Base-by-base conservation (phyloP, 805 yeast genomes). In the Saccharomycodes ludwigii region DNA sequence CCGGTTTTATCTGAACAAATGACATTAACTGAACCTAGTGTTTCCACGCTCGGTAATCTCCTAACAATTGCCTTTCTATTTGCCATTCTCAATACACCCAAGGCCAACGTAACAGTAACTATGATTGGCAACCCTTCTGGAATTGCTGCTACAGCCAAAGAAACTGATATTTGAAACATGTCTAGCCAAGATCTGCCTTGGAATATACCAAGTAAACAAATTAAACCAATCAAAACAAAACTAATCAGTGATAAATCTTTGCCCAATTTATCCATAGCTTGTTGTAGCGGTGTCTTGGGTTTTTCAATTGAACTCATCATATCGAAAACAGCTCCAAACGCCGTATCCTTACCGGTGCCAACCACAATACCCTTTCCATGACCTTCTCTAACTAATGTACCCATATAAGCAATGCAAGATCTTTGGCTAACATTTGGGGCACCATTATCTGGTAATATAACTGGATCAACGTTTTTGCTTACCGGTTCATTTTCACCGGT, bases 41-140 rank as follows among this genome's bases (percentile, higher is more conserved):
- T 86, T 57, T 86, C 96, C 18, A 91, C 98, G 44, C 91, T 76
- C 12, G 98, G 97, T 40, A 91, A 63, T 44, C 96, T 72, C 49
- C 86, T 80, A 32, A 91, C 95, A 50, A 91, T 91, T 3, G 97
- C 98, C 47, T 79, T 81, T 44, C 85, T 77, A 32, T 73, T 74
- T 5, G 98, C 96, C 98, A 91, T 91, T 59, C 97, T 69, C 43
- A 91, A 64, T 27, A 91, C 98, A 30, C 98, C 98, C 15, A 91
- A 64, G 1, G 98, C 99, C 40, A 91, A 64, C 0, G 98, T 91
- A 7, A 91, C 98, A 5, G 99, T 88, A 24, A 91, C 98, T 53
- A 91, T 91, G 47, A 91, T 91, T 1, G 99, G 98, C 43, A 91
- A 68, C 33, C 99, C 99, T 58, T 91, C 99, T 4, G 99, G 99